Conservation (phyloP, 2,329 filamentous ascomycete species). For the Didymella segeticola region DNA sequence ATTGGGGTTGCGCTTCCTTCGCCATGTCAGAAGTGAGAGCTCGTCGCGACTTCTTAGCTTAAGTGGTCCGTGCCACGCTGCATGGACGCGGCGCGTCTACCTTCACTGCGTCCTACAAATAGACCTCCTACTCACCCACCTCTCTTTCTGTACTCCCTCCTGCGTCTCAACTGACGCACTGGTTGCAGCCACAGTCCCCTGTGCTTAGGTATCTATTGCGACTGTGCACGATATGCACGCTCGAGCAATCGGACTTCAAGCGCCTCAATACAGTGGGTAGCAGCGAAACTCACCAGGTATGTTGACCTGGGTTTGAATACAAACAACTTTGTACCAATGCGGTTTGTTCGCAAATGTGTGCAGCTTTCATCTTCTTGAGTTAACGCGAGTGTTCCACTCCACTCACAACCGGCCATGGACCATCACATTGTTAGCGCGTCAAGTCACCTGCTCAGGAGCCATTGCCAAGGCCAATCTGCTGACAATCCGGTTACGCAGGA, state of each 20-base stretch:
- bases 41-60: constrained; percentile 5
- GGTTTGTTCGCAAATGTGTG: neutral
- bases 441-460: neutral
- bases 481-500: neutral
- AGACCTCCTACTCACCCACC: neutral
- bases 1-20: constrained; percentile 9
- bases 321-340: neutral
- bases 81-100: constrained; percentile 4
- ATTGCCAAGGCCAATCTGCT: neutral
- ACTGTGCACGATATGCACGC: neutral
- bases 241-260: neutral
- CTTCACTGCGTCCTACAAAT: constrained; percentile 7
- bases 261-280: neutral
- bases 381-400: neutral
- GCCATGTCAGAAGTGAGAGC: constrained; percentile 9
- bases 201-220: neutral
- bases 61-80: neutral
- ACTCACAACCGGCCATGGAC: neutral
- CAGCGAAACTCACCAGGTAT: neutral
- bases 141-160: neutral
- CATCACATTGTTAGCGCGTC: neutral
- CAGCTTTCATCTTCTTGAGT: neutral
- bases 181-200: neutral
- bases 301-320: neutral
- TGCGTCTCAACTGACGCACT: neutral